These are phyloP conservation scores for Lunularia cruciata DNA, from an alignment of 225 moss, liverwort and hornwort species.

Conservation along the genomic window DNA sequence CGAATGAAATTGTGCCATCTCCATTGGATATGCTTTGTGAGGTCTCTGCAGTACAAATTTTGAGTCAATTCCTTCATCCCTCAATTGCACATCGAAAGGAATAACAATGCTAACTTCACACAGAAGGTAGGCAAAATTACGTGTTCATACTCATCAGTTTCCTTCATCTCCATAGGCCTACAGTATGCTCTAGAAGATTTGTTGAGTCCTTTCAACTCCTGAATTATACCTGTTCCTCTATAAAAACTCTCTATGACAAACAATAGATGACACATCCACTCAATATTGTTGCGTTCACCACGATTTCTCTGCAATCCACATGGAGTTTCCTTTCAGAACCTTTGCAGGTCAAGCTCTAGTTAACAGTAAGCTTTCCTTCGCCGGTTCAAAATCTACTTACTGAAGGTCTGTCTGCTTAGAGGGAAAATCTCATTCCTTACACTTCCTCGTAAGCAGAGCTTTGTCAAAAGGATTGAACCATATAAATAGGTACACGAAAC, in stretches of 20 bases:
- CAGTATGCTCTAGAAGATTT: not conserved
- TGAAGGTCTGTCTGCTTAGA: no score
- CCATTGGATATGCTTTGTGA: constrained; percentile 92
- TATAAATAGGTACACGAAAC: no score
- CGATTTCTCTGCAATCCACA: constrained; percentile 17
- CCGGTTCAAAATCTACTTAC: not conserved
- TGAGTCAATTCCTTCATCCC: constrained; percentile 6
- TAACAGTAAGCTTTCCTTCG: not conserved
- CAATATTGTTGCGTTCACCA: constrained; percentile 9
- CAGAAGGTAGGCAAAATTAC: no score
- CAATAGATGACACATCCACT: constrained; percentile 5
- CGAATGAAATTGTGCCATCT: constrained; percentile 97
- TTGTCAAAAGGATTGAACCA: no score
- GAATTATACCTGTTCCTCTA: constrained; percentile 21
- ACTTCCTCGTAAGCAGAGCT: no score
- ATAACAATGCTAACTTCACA: no score
- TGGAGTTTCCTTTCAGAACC: constrained; percentile 1
- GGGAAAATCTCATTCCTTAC: no score
- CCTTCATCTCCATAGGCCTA: not conserved
- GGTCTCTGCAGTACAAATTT: constrained; percentile 60
- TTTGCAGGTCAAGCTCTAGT: not conserved
- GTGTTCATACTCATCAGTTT: not conserved
- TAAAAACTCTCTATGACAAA: constrained; percentile 9
- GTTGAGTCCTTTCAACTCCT: not conserved
- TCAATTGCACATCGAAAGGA: not conserved